A percentile compares a stretch with the other conserved stretches of the same genome.
Conservation (phyloP, 2,329 filamentous ascomycete genomes). For the Calonectria ilicicola region DNA sequence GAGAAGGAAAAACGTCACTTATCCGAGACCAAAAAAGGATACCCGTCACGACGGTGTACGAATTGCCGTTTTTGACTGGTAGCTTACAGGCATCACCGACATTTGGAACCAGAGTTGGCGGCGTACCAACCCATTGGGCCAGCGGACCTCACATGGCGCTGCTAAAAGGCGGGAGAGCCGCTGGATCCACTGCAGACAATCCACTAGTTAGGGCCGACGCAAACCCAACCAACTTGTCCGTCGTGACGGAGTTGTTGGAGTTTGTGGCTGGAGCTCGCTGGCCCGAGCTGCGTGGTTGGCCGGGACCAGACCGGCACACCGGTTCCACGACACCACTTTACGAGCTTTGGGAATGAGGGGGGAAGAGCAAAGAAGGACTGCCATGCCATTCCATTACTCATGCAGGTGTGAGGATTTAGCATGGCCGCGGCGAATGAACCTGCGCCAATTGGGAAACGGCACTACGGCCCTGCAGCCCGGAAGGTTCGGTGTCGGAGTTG, state of each 20-base stretch:
- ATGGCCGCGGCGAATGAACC: not conserved
- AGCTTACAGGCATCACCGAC: slow-evolving; percentile 9
- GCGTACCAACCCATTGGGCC: not conserved
- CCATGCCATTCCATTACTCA: too few species aligned
- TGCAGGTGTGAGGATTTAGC: not conserved
- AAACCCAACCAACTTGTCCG: not conserved
- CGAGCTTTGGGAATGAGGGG: not conserved
- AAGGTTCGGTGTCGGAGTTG: not conserved
- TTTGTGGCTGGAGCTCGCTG: not conserved
- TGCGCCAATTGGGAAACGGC: not conserved
- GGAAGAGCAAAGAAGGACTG: not conserved
- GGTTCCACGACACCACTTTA: not conserved
- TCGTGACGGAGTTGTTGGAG: not conserved
- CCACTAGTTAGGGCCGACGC: slow-evolving; percentile 1
- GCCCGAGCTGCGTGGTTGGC: not conserved
- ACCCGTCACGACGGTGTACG: not conserved
- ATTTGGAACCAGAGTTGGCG: not conserved
- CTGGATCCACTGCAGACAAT: not conserved
- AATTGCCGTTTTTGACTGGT: not conserved
- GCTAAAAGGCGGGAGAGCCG: slow-evolving; percentile 10
- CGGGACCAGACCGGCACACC: slow-evolving; percentile 5
- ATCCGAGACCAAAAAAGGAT: not conserved
- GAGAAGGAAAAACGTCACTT: not conserved
- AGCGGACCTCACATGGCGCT: not conserved
- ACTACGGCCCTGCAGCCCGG: not conserved